phyloP scores from a whole-genome alignment of 192 early-diverging fungal species.

The Diversispora eburnea region DNA sequence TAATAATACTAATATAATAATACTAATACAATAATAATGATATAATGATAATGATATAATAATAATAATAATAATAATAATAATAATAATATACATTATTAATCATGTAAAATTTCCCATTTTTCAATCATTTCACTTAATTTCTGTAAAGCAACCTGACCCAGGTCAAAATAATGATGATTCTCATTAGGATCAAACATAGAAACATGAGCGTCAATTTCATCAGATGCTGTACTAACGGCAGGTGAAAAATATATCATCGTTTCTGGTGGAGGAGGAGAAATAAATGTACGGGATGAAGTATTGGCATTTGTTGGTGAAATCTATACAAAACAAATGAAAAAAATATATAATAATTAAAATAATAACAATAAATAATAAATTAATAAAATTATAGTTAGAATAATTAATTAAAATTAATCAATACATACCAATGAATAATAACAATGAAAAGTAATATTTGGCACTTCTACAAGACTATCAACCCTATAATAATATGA shows the following conservation, averaged over 20 bases:
- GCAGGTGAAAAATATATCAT: conserved; percentile 28
- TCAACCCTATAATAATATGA: conserved; percentile 5
- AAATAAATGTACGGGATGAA: conserved; percentile 36
- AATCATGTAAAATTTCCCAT: background rate
- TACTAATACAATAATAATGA: too few relatives aligned
- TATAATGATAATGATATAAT: background rate
- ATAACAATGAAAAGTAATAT: conserved; percentile 41
- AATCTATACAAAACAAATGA: conserved; percentile 21
- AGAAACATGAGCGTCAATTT: conserved; percentile 43
- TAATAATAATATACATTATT: background rate
- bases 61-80: too few relatives aligned
- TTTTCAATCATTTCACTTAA: conserved; percentile 23
- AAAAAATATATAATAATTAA: background rate
- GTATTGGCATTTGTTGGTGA: conserved; percentile 30
- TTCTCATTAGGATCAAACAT: conserved; percentile 42
- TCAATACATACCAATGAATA: conserved; percentile 33
- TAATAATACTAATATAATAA: too few relatives aligned
- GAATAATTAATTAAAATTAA: background rate
- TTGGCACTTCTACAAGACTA: background rate
- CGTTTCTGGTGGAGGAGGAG: conserved; percentile 24
- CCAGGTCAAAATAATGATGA: conserved; percentile 35
- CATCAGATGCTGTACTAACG: conserved; percentile 31
- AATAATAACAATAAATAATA: background rate
- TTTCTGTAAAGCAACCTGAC: conserved; percentile 29
- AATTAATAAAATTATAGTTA: background rate